Evolutionary conservation across 208 protist genomes (phyloP).

Genomic region (Acanthamoeba triangularis): DNA sequence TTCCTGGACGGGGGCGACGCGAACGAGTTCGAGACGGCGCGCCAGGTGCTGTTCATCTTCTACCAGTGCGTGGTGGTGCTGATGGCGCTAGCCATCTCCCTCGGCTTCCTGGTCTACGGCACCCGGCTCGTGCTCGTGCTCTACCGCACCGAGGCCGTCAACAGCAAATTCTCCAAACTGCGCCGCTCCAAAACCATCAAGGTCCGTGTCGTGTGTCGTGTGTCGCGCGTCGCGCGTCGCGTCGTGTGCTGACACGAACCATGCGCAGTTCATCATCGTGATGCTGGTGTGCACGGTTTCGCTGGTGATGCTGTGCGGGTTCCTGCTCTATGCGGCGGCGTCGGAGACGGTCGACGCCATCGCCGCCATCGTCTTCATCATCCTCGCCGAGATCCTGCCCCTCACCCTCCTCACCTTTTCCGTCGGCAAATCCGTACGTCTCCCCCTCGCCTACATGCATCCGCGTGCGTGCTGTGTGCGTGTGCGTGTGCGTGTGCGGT

Average conservation of each 20-base stretch:
- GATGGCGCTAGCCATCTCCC: background rate
- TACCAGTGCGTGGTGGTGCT: conserved; percentile 40
- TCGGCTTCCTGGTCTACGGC: conserved; percentile 23
- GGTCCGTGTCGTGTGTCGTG: background rate
- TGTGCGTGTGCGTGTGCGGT: no score
- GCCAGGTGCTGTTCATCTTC: conserved; percentile 20
- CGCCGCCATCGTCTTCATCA: conserved; percentile 4
- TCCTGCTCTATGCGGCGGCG: conserved; percentile 1
- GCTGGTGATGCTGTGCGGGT: background rate
- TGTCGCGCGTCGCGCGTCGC: background rate
- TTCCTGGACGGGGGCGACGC: background rate
- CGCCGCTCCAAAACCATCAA: conserved; percentile 23
- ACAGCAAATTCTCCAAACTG: conserved; percentile 58
- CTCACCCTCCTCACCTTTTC: conserved; percentile 19
- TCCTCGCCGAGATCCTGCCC: conserved; percentile 22
- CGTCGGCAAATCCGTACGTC: conserved; percentile 41
- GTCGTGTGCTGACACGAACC: background rate
- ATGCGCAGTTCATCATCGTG: background rate
- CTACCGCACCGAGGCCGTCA: conserved; percentile 43
- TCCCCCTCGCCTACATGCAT: background rate
- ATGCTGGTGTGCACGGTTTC: conserved; percentile 25
- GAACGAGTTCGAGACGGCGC: conserved; percentile 3
- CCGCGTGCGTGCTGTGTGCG: background rate
- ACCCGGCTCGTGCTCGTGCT: conserved; percentile 30
- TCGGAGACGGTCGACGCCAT: conserved; percentile 31